Percentiles rank a stretch among this genome's conserved stretches.
Evolutionary conservation across 2,329 filamentous ascomycete species (phyloP).

Genomic region (Didymella pinodella): DNA sequence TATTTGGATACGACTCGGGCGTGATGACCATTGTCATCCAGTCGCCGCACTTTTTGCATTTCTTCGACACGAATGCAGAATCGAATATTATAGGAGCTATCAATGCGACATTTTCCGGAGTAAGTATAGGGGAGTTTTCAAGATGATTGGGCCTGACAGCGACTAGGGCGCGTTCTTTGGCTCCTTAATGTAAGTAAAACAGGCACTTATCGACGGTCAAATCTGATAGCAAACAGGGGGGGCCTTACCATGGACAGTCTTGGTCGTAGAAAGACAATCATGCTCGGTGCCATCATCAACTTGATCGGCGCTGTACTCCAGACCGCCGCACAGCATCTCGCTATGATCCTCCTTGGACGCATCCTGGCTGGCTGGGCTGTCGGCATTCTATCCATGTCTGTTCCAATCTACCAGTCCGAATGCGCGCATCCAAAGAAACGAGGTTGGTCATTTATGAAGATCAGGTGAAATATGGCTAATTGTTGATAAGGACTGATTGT

Average conservation of each 20-base stretch:
- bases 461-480: background rate
- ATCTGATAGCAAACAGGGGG: constrained; percentile 43
- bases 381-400: constrained; percentile 65
- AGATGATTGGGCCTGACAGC: background rate
- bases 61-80: constrained; percentile 62
- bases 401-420: constrained; percentile 71
- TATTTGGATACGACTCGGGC: constrained; percentile 53
- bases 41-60: constrained; percentile 64
- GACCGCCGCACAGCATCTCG: constrained; percentile 62
- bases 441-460: constrained; percentile 43
- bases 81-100: constrained; percentile 67
- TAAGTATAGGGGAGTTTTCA: background rate
- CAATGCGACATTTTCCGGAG: constrained; percentile 67
- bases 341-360: constrained; percentile 66
- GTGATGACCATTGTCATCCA: constrained; percentile 62
- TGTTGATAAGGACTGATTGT: constrained; percentile 57
- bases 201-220: background rate
- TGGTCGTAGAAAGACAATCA: constrained; percentile 66
- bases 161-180: constrained; percentile 61
- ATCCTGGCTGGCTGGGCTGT: constrained; percentile 67
- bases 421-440: constrained; percentile 66
- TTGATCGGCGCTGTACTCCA: constrained; percentile 67
- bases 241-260: constrained; percentile 68
- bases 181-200: constrained; percentile 53
- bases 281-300: constrained; percentile 67